Evolutionary conservation across 345 rosid genomes (phyloP).

Genomic region (Gossypium arboreum): DNA sequence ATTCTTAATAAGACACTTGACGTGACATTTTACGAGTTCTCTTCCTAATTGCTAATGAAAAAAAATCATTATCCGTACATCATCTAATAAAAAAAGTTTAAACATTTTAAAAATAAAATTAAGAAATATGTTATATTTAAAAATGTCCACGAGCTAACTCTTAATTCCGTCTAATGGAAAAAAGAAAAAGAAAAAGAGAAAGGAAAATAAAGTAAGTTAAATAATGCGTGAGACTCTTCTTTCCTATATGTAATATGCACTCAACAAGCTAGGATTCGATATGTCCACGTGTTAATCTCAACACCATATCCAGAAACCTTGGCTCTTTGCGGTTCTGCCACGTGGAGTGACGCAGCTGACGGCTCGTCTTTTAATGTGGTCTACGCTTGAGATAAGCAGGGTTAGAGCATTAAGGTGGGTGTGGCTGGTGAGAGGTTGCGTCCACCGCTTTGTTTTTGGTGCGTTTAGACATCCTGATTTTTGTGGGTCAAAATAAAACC

Average conservation of each 20-base stretch:
- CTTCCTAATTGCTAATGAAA: too few relatives aligned
- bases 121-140: too few relatives aligned
- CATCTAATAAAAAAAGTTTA: too few relatives aligned
- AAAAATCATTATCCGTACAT: too few relatives aligned
- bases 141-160: too few relatives aligned
- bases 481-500: too few relatives aligned
- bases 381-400: slow-evolving; percentile 3
- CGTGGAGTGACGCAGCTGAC: neutral
- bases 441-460: neutral
- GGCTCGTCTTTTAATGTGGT: neutral
- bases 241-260: neutral
- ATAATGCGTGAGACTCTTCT: neutral
- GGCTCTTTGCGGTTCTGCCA: neutral
- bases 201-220: too few relatives aligned
- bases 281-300: neutral
- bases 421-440: slow-evolving; percentile 8
- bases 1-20: too few relatives aligned
- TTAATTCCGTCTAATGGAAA: neutral
- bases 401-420: slow-evolving; percentile 1
- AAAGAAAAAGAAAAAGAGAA: too few relatives aligned
- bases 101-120: too few relatives aligned
- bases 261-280: neutral
- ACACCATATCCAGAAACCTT: neutral
- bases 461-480: too few relatives aligned
- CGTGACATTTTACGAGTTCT: too few relatives aligned